phyloP scores from a whole-genome alignment of 2,329 filamentous ascomycete genomes.

The Dendryphion nanum region DNA sequence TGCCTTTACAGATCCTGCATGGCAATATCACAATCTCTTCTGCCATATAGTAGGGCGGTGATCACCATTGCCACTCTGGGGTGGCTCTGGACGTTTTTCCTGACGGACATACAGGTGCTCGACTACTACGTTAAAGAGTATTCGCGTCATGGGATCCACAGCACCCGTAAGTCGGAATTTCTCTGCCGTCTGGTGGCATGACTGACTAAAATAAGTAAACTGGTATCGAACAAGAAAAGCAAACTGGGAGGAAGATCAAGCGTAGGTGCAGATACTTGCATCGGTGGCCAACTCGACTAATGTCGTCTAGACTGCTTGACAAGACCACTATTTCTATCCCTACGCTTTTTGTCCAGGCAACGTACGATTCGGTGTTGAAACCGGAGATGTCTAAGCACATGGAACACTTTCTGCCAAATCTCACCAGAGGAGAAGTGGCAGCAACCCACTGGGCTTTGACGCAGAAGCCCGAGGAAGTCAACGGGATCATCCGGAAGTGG shows the following conservation, averaged over 20 bases:
- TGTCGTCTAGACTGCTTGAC: slow-evolving; percentile 19
- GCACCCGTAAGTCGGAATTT: slow-evolving; percentile 56
- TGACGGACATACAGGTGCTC: slow-evolving; percentile 54
- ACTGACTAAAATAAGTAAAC: slow-evolving; percentile 54
- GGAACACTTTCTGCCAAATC: slow-evolving; percentile 62
- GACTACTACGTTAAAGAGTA: slow-evolving; percentile 76
- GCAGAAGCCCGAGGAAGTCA: slow-evolving; percentile 70
- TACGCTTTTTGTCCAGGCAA: slow-evolving; percentile 72
- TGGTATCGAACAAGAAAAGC: slow-evolving; percentile 78
- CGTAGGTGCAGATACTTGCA: slow-evolving; percentile 23
- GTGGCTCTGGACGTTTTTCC: slow-evolving; percentile 3
- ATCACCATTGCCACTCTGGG: neutral
- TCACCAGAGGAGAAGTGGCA: slow-evolving; percentile 66
- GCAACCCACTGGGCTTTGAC: slow-evolving; percentile 80
- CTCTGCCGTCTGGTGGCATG: slow-evolving; percentile 1
- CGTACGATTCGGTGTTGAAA: slow-evolving; percentile 69
- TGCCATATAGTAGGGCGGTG: neutral
- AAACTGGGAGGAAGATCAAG: slow-evolving; percentile 74
- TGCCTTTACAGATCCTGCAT: neutral
- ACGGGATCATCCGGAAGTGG: slow-evolving; percentile 67
- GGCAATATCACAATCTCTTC: no score
- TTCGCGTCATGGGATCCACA: slow-evolving; percentile 68
- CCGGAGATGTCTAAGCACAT: slow-evolving; percentile 70
- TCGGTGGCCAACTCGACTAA: slow-evolving; percentile 7
- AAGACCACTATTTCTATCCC: slow-evolving; percentile 44